Evolutionary conservation across 768 basidiomycete species (phyloP).

Genomic region (Boletus huronensis): DNA sequence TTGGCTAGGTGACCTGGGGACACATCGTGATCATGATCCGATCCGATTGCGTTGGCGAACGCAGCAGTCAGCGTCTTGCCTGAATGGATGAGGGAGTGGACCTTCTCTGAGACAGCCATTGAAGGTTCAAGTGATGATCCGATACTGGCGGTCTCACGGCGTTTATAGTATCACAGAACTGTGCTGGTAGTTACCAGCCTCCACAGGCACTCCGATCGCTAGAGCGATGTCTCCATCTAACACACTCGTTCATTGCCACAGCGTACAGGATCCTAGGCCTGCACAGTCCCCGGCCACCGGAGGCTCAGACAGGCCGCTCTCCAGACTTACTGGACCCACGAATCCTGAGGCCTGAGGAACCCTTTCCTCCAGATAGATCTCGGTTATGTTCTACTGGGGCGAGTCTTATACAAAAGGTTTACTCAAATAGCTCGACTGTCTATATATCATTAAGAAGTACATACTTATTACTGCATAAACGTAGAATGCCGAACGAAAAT

Average conservation of each 20-base stretch:
- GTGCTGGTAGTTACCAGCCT: not conserved
- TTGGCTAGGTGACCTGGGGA: slow-evolving; percentile 37
- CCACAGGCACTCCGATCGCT: not conserved
- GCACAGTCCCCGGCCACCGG: not conserved
- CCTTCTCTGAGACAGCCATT: slow-evolving; percentile 31
- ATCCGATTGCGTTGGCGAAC: slow-evolving; percentile 36
- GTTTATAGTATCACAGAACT: not conserved
- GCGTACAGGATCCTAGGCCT: not conserved
- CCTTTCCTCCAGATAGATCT: not conserved
- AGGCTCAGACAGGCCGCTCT: not conserved
- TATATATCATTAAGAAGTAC: slow-evolving; percentile 10
- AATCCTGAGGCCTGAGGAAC: not conserved
- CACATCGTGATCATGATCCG: slow-evolving; percentile 15
- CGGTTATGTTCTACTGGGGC: not conserved
- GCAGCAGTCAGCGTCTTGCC: slow-evolving; percentile 40
- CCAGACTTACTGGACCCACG: not conserved
- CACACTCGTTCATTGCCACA: not conserved
- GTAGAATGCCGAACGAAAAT: slow-evolving; percentile 1
- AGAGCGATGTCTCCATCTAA: not conserved
- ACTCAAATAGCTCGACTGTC: not conserved
- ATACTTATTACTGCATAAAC: not conserved
- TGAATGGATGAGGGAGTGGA: slow-evolving; percentile 31
- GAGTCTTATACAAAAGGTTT: not conserved
- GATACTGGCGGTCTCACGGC: not conserved
- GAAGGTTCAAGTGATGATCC: not conserved